Evolutionary conservation across 805 yeast species (phyloP), one percentile per base, ranked within the genome.

Genomic region (Metschnikowia baotianmanensis): DNA sequence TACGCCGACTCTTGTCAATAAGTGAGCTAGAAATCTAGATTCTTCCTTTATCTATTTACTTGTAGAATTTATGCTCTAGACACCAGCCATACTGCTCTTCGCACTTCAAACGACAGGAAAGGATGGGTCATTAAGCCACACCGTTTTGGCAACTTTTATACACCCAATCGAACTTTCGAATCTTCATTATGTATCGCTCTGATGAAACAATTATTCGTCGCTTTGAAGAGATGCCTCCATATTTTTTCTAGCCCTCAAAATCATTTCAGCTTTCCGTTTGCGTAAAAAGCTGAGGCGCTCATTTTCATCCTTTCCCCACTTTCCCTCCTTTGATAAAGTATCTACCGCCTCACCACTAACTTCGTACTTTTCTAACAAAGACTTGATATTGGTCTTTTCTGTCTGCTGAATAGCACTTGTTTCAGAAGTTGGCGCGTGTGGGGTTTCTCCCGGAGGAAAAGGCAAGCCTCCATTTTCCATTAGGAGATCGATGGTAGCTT

Each of bases 401-500:
- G 26, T 29, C n/a, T 17, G 16, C 6, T 27, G 18, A 3, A 16
- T 21, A 29, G 6, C n/a, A 10, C 17, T 25, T 13, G 31, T 15
- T 16, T 28, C 37, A 12, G 16, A 13, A 11, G 15, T 10, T 11
- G 27, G 8, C 11, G 19, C 22, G 10, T 23, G 15, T 4, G 30
- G 5, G 13, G 15, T 5, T 22, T 36, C 38, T 10, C 38, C 36
- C n/a, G 47, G 43, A 3, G 45, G 45, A 13, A 21, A 65, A 15
- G 88, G 86, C 37, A 83, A 71, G 12, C 65, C 63, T 10, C 84
- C 82, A 27, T 73, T 77, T 38, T 75, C 74, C 57, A 91, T 69
- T 48, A 76, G 81, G 31, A 80, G 73, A 37, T 88, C 86, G 8
- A 89, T 81, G 0, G 98, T 90, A 7, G 63, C 75, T 59, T 87